Evolutionary conservation across 768 basidiomycete species (phyloP).

Genomic region (Mycena floridula): DNA sequence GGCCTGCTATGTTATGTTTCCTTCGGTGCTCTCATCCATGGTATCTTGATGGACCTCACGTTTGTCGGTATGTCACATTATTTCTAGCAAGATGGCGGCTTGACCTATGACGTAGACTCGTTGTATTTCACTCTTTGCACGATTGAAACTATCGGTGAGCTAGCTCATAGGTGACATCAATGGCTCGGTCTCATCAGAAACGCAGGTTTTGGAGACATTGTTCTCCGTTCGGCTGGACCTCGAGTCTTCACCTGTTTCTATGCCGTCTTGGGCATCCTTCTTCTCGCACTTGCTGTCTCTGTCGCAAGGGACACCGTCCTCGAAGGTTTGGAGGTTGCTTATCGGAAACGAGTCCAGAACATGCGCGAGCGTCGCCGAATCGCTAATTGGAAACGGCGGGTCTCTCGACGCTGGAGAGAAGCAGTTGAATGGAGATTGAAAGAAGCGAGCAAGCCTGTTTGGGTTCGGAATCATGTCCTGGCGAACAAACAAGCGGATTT

Average conservation of each 20-base stretch:
- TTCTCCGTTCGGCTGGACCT: constrained; percentile 40
- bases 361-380: constrained; percentile 41
- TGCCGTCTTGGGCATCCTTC: constrained; percentile 54
- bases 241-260: constrained; percentile 60
- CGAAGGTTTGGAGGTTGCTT: constrained; percentile 65
- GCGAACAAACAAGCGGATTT: too few species aligned
- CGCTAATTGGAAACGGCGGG: constrained; percentile 34
- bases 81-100: too few species aligned
- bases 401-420: constrained; percentile 48
- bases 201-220: constrained; percentile 69
- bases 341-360: constrained; percentile 45
- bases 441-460: constrained; percentile 40
- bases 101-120: too few species aligned
- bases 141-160: constrained; percentile 67
- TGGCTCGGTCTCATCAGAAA: too few species aligned
- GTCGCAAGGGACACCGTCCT: constrained; percentile 66
- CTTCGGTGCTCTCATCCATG: constrained; percentile 58
- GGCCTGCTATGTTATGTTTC: constrained; percentile 68
- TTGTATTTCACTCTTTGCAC: constrained; percentile 75
- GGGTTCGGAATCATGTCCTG: constrained; percentile 37
- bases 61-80: too few species aligned
- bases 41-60: constrained; percentile 43
- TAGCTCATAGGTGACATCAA: too few species aligned
- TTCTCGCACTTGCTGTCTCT: constrained; percentile 55
- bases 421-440: constrained; percentile 63